Evolutionary conservation across 2,329 filamentous ascomycete genomes (phyloP), one percentile per base, ranked within the genome.

Genomic region (Diplocarpon rosae): DNA sequence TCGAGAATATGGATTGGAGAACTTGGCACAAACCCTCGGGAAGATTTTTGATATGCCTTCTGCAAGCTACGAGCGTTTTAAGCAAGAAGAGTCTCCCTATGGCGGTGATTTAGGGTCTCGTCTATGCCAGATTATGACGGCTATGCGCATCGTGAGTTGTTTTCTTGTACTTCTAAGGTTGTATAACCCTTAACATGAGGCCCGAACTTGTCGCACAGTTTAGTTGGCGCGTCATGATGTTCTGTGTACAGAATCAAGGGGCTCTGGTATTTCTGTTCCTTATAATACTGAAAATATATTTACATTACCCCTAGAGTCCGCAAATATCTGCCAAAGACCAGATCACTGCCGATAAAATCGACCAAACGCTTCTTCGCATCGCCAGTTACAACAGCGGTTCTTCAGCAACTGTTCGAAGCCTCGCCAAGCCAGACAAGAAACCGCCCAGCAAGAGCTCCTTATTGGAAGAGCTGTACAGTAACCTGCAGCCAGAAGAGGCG

Each of bases 331-430:
- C 33, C 11, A 27, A 33, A n/a, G 49, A 45, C 39, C 30, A 69
- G 40, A 70, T 89, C 15, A 80, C 73, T 0, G 70, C 90, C 1
- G 80, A 89, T 52, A 78, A 89, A 42, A 72, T 95, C 24, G 85
- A 95, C 50, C 56, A 63, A 3, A 62, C 76, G 5, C 67, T 95
- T 5, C 68, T 76, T n/a, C 62, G 65, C 27, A 66, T 93, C 45
- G 87, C 88, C 0, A 75, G 80, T 1, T 71, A 68, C 13, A 82
- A 77, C 50, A 70, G 72, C 42, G 89, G 84, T 64, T 94, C 86
- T 42, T 81, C 82, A 2, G 75, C 75, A 1, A 67, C 70, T 13
- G 66, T 87, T 43, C 70, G 73, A 37, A 59, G 63, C 16, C 34
- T 43, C 14, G 35, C 16, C 11, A 12, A 37, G 12, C 12, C 54